Percentiles rank a stretch among this genome's conserved stretches.
Conservation (phyloP, 2,329 filamentous ascomycete genomes). For the Sporothrix protearum region DNA sequence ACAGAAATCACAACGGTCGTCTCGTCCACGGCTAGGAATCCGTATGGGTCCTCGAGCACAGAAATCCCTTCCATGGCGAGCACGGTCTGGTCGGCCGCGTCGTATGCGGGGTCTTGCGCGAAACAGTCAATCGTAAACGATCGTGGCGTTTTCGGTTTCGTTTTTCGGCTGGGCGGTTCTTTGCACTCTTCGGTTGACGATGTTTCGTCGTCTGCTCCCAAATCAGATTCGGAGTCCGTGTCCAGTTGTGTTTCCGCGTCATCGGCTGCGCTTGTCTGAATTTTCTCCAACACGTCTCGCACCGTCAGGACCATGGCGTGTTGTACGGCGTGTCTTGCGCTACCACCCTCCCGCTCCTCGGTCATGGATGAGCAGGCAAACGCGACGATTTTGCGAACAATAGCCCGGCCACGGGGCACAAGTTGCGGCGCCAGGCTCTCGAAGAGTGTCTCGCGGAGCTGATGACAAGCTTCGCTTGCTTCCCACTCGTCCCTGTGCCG, state of each 20-base stretch:
- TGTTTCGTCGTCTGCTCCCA: not conserved
- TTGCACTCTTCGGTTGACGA: not conserved
- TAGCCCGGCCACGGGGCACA: constrained; percentile 5
- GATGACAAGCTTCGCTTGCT: constrained; percentile 21
- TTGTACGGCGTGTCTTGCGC: constrained; percentile 23
- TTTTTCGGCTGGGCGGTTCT: too few relatives aligned
- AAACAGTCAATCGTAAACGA: constrained; percentile 24
- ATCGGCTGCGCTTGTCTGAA: constrained; percentile 7
- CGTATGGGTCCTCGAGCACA: constrained; percentile 35
- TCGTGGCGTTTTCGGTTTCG: not conserved
- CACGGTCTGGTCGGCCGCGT: constrained; percentile 27
- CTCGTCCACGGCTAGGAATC: constrained; percentile 36
- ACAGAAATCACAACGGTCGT: constrained; percentile 33
- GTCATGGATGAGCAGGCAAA: constrained; percentile 27
- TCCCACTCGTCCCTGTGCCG: constrained; percentile 23
- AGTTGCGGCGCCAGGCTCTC: constrained; percentile 17
- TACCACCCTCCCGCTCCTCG: constrained; percentile 14
- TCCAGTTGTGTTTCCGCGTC: not conserved
- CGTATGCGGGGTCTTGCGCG: constrained; percentile 34
- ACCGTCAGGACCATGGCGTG: constrained; percentile 29
- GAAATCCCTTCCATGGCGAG: constrained; percentile 30
- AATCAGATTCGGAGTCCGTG: not conserved
- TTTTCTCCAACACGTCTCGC: constrained; percentile 25
- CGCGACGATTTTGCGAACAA: constrained; percentile 26
- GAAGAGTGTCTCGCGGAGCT: constrained; percentile 25